Base-by-base conservation (phyloP, 2,329 filamentous ascomycete genomes). In the Cyclaneusma minus region DNA sequence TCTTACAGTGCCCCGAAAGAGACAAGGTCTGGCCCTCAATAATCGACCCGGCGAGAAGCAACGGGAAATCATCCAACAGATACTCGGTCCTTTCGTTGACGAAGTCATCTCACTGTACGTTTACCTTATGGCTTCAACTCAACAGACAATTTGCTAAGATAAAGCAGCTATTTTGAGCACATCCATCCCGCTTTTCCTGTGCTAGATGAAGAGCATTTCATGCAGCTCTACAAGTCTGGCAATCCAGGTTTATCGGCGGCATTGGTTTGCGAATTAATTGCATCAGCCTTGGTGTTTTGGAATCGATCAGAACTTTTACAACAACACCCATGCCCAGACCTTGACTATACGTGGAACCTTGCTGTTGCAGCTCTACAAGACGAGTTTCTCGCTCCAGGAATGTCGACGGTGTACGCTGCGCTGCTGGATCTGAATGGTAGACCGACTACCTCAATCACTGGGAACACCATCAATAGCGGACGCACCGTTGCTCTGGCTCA, bases 121-220 rank as follows among this genome's bases (percentile, higher is more conserved):
- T 8, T 5, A 18, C 8, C 7, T 14, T n/a, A 7, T 17, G 13
- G n/a, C 7, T 13, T 20, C 2, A 18, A 31, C n/a, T 17, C 3
- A 16, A 24, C 8, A 8, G 27, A 1, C 17, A 30, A 18, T 38
- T 10, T 30, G 11, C n/a, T 29, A 31, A 35, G 28, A 7, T 22
- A 3, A 7, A 16, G 3, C 28, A 66, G 62, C 16, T 70, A 69
- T 38, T 60, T 70, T 29, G 50, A 56, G 16, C 56, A 62, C 29
- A 58, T 65, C 20, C 68, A 74, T 40, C 50, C 51, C n/a, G 68
- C 64, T n/a, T 66, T 74, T 32, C 70, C 69, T 0, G 49, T 75
- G 3, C 53, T 74, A 6, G 66, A 75, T 31, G 61, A 67, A 22
- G 44, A 54, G 3, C 55, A 57, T 1, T 68, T 73, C 29, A 54